A percentile compares a stretch with the other conserved stretches of the same genome.
Conservation (phyloP, 2,329 filamentous ascomycete species). For the Clonostachys rhizophaga region DNA sequence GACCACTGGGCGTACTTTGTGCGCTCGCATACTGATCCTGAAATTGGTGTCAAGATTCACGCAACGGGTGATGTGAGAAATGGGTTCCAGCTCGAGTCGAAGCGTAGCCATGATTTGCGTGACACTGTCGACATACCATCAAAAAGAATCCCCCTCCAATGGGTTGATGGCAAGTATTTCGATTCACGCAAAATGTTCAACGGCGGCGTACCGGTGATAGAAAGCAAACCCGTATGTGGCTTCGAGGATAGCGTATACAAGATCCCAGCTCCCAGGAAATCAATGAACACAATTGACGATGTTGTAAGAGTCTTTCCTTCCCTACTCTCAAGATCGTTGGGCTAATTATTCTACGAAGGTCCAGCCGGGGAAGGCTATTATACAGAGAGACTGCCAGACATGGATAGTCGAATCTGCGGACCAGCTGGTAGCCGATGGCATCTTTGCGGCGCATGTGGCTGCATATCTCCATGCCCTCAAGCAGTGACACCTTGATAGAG, state of each 20-base stretch:
- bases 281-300: constrained; percentile 4
- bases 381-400: constrained; percentile 24
- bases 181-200: constrained; percentile 17
- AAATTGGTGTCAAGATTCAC: constrained; percentile 19
- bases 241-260: constrained; percentile 16
- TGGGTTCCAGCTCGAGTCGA: constrained; percentile 21
- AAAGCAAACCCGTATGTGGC: constrained; percentile 12
- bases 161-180: constrained; percentile 14
- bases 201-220: constrained; percentile 7
- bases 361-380: constrained; percentile 10
- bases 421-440: constrained; percentile 15
- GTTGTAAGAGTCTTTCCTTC: not conserved
- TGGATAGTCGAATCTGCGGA: constrained; percentile 26
- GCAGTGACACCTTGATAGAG: constrained; percentile 4
- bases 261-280: constrained; percentile 8
- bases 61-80: constrained; percentile 20
- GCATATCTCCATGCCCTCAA: constrained; percentile 15
- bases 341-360: not conserved
- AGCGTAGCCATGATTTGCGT: constrained; percentile 16
- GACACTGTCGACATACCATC: constrained; percentile 6
- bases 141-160: constrained; percentile 18
- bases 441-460: constrained; percentile 13
- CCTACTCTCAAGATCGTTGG: not conserved
- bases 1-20: constrained; percentile 28
- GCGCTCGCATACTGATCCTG: constrained; percentile 4